These are phyloP conservation scores for Puya raimondii DNA, from an alignment of 176 grass and related monocot species.

Conservation along the genomic window DNA sequence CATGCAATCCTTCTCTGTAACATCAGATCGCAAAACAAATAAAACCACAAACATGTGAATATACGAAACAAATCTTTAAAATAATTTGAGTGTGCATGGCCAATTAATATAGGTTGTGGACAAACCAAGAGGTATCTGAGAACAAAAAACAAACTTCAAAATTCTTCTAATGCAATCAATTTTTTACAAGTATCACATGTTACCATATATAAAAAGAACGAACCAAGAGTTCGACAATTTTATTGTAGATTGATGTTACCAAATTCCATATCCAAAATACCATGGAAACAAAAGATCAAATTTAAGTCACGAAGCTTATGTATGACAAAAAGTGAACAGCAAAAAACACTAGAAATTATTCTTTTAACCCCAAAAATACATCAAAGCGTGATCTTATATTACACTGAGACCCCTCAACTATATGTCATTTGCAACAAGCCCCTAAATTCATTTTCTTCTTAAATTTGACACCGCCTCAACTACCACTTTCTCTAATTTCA, in stretches of 20 bases:
- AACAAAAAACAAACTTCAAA: background rate
- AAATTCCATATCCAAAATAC: background rate
- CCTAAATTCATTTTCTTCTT: no score
- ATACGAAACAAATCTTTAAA: background rate
- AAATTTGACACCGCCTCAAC: no score
- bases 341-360: background rate
- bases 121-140: background rate
- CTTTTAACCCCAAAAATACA: background rate
- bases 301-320: background rate
- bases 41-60: slow-evolving; percentile 8
- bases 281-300: background rate
- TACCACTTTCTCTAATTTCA: no score
- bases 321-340: background rate
- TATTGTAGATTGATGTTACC: background rate
- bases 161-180: no score
- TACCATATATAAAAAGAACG: no score
- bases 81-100: background rate
- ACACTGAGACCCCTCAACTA: no score
- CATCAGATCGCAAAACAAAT: slow-evolving; percentile 9
- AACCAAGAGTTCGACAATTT: no score
- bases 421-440: no score
- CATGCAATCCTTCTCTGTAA: slow-evolving; percentile 58
- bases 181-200: no score
- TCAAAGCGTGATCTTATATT: background rate
- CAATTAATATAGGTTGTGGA: no score